Conservation (phyloP, 768 basidiomycete genomes). For the Leucosporidium scottii region DNA sequence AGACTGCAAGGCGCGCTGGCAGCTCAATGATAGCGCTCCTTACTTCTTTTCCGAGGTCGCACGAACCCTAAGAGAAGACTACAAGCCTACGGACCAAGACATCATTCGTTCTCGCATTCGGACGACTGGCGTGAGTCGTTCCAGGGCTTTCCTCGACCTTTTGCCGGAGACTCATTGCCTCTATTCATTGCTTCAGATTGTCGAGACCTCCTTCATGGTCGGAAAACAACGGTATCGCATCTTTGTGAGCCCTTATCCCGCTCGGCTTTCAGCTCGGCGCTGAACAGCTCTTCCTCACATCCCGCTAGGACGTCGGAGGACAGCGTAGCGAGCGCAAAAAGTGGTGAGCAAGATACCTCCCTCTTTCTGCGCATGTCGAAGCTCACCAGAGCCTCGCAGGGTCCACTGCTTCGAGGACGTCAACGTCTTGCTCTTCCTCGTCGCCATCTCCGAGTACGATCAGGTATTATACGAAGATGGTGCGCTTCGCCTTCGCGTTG, state of each 20-base stretch:
- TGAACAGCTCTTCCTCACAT: too few species aligned
- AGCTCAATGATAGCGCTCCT: slow-evolving; percentile 89
- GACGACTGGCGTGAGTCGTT: slow-evolving; percentile 76
- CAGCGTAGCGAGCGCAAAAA: slow-evolving; percentile 85
- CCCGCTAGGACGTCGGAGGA: slow-evolving; percentile 63
- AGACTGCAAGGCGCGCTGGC: slow-evolving; percentile 49
- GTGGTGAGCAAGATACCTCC: slow-evolving; percentile 48
- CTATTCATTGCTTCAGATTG: background rate
- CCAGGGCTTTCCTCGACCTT: too few species aligned
- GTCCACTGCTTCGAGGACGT: slow-evolving; percentile 97
- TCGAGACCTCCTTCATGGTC: slow-evolving; percentile 92
- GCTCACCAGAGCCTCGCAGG: slow-evolving; percentile 3
- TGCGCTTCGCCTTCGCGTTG: too few species aligned
- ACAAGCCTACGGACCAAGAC: slow-evolving; percentile 89
- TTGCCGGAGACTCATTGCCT: too few species aligned
- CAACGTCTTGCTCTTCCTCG: slow-evolving; percentile 86
- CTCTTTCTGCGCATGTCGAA: slow-evolving; percentile 42
- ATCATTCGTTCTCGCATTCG: slow-evolving; percentile 89
- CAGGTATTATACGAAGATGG: too few species aligned
- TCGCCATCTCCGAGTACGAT: slow-evolving; percentile 85
- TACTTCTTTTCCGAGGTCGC: slow-evolving; percentile 93
- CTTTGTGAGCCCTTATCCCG: slow-evolving; percentile 46
- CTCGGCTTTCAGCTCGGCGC: background rate
- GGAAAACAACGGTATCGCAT: slow-evolving; percentile 55
- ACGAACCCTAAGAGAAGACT: slow-evolving; percentile 63